Evolutionary conservation across 768 basidiomycete species (phyloP), one percentile per base, ranked within the genome.

Genomic region (Lyophyllum semitale): DNA sequence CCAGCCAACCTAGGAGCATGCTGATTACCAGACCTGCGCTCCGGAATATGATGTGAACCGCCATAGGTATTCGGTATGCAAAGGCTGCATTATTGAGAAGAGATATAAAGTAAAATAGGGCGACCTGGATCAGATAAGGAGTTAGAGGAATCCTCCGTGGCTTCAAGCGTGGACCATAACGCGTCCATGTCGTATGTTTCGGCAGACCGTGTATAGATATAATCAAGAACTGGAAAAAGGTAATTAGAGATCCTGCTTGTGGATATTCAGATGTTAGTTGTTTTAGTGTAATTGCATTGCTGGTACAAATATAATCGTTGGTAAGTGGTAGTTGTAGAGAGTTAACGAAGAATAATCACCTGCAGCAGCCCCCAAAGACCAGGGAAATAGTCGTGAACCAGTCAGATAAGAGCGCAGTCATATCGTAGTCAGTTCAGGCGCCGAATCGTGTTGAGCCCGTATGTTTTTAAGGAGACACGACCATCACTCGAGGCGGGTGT

Each of bases 21-120:
- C 87, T 93, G 26, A 95, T 77, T 29, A 93, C 82, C 51, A 96
- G 74, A 0, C 94, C 95, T 0, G 91, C 94, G 61, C 91, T 93
- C 38, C 95, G 81, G 66, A 96, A 96, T 57, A 98, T 89, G 68
- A 98, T 96, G 71, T 98, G 95, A 1, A 98, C 88, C 0, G 91
- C 73, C 84, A 97, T 93, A 20, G 95, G 94, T 55, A 97, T 88
- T 37, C 80, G 71, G 67, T 88, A 94, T 6, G 81, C 89, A 65
- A 98, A 96, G 0, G 93, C 94, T n/a, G 82, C 84, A 73, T 95
- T 97, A 69, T 97, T 98, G 60, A 98, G 75, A 57, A 90, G 66
- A 6, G 91, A 94, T 48, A 93, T 78, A 4, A 79, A 68, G 56
- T 90, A 88, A 72, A 95, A 95, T 32, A 98, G 76, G 1, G 78